Evolutionary conservation across 192 early-diverging fungal species (phyloP).

Genomic region (Coemansia sp.): DNA sequence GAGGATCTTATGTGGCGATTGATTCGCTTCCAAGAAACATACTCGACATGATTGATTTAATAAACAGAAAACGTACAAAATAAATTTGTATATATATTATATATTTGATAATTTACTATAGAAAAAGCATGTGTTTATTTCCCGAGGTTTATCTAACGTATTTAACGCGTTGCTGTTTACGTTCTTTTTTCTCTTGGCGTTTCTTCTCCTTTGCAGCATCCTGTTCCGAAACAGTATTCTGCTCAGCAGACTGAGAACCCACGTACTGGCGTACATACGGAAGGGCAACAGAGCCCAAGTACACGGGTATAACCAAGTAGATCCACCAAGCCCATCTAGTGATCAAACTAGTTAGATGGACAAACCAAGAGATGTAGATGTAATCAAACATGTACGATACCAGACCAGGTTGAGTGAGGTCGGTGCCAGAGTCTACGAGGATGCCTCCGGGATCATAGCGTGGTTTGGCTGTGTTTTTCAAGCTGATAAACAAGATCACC

Average conservation of each 20-base stretch:
- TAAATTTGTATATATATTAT: conserved; percentile 4
- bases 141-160: conserved; percentile 19
- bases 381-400: conserved; percentile 78
- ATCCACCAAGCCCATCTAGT: conserved; percentile 41
- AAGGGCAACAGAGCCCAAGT: conserved; percentile 20
- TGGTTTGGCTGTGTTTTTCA: conserved; percentile 22
- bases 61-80: too few relatives aligned
- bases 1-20: conserved; percentile 46
- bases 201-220: conserved; percentile 30
- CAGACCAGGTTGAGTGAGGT: conserved; percentile 50
- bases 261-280: conserved; percentile 31
- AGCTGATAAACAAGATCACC: conserved; percentile 9
- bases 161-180: conserved; percentile 44
- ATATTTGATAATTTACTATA: background rate
- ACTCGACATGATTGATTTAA: conserved; percentile 17
- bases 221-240: conserved; percentile 1
- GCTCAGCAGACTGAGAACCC: background rate
- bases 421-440: conserved; percentile 49
- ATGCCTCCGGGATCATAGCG: conserved; percentile 44
- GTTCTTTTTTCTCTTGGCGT: conserved; percentile 47
- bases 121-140: too few relatives aligned
- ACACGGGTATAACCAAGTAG: conserved; percentile 44
- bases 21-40: conserved; percentile 48
- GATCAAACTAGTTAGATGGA: conserved; percentile 51
- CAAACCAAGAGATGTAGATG: conserved; percentile 80